Conservation (phyloP, 345 rosid species). For the Pistacia integerrima region DNA sequence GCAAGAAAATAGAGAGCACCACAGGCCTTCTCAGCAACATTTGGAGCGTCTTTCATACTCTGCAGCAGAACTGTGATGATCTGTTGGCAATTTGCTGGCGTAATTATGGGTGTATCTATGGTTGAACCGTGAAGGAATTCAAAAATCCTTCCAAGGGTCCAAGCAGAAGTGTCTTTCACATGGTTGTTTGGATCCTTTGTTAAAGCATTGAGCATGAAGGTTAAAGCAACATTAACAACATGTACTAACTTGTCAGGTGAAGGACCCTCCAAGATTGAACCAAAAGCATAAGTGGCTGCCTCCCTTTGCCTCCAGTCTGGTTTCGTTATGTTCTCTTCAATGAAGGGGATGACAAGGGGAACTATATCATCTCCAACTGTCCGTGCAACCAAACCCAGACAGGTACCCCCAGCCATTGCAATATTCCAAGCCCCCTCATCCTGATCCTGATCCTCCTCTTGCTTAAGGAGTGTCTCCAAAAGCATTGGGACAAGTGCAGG, state of each 20-base stretch:
- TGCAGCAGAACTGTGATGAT: conserved; percentile 43
- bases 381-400: conserved; percentile 39
- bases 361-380: conserved; percentile 40
- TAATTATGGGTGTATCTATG: conserved; percentile 37
- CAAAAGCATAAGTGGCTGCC: conserved; percentile 39
- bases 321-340: conserved; percentile 37
- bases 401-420: conserved; percentile 49
- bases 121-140: conserved; percentile 50
- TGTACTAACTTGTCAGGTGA: conserved; percentile 33
- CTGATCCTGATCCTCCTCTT: conserved; percentile 73
- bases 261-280: conserved; percentile 38
- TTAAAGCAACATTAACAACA: conserved; percentile 25
- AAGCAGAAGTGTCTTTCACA: conserved; percentile 49
- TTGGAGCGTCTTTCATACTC: conserved; percentile 45
- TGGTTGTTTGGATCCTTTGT: conserved; percentile 45
- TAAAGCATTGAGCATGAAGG: conserved; percentile 43
- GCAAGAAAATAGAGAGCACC: conserved; percentile 52
- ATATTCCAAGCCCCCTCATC: conserved; percentile 80
- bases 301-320: conserved; percentile 43
- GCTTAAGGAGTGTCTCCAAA: conserved; percentile 67
- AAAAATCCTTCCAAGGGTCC: conserved; percentile 50
- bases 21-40: conserved; percentile 50
- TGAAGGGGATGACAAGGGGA: conserved; percentile 36
- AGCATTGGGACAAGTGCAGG: conserved; percentile 59
- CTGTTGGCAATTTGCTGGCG: conserved; percentile 44